Conservation (phyloP, 257 asterid species). For the Solanum corneliomulleri region DNA sequence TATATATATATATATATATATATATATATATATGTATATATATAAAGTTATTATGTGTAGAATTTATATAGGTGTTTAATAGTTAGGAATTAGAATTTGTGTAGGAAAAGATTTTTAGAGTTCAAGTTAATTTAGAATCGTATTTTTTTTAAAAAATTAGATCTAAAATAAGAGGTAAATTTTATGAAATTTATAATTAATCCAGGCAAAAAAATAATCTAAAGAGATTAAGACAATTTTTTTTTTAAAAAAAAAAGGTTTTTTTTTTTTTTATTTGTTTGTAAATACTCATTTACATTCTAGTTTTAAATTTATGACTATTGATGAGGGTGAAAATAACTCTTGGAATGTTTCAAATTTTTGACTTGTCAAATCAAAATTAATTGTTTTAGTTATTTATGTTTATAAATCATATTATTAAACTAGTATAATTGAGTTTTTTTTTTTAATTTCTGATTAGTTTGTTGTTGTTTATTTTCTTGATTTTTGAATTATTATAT, state of each 20-base stretch:
- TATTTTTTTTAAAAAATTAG: no score
- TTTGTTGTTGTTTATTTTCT: background rate
- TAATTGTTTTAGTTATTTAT: background rate
- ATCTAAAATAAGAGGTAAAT: no score
- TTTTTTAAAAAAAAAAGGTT: fast-evolving
- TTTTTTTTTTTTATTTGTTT: background rate
- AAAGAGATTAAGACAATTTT: no score
- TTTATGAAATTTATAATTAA: no score
- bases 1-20: no score
- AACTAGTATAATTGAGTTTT: background rate
- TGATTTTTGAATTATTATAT: background rate
- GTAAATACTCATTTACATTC: background rate
- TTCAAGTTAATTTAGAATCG: no score
- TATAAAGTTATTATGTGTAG: no score
- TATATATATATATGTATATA: no score
- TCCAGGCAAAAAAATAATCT: no score
- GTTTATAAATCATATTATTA: background rate
- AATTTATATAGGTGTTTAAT: no score
- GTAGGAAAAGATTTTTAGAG: no score
- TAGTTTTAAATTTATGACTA: background rate
- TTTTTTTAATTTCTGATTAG: background rate
- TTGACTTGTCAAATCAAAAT: background rate
- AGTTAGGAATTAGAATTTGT: no score
- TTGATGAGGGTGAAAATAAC: background rate
- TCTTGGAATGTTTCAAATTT: background rate